Evolutionary conservation across 2,329 filamentous ascomycete species (phyloP).

Genomic region (Monascus ruber): DNA sequence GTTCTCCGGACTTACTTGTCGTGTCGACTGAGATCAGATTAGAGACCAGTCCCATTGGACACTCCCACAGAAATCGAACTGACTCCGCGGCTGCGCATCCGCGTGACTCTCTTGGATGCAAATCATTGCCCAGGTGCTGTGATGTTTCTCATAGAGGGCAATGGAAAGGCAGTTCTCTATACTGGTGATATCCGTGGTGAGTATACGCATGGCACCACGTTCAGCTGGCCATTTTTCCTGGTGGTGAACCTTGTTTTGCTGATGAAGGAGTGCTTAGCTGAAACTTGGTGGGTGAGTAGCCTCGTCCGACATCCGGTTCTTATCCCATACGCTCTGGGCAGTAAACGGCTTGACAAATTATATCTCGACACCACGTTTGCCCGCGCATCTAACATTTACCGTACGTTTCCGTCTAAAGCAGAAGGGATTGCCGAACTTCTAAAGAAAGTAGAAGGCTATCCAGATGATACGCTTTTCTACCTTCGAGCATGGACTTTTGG

Average conservation of each 20-base stretch:
- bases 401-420: constrained; percentile 52
- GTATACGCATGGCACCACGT: background rate
- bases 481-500: constrained; percentile 85
- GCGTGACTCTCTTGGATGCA: constrained; percentile 76
- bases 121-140: constrained; percentile 86
- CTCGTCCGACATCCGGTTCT: constrained; percentile 61
- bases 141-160: constrained; percentile 80
- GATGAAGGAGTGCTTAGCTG: constrained; percentile 34
- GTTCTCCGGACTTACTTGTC: background rate
- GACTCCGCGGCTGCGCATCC: constrained; percentile 53
- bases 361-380: constrained; percentile 85
- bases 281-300: constrained; percentile 73
- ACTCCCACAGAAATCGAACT: constrained; percentile 70
- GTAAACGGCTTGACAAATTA: constrained; percentile 62
- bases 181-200: constrained; percentile 70
- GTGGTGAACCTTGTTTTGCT: background rate
- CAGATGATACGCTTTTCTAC: constrained; percentile 66
- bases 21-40: constrained; percentile 1
- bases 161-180: constrained; percentile 64
- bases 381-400: constrained; percentile 37
- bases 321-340: constrained; percentile 58
- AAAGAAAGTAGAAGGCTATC: constrained; percentile 55
- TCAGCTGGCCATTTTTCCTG: background rate
- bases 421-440: constrained; percentile 67
- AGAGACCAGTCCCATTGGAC: constrained; percentile 72